Conservation (phyloP, 257 asterid genomes). For the Eustoma russellianum region DNA sequence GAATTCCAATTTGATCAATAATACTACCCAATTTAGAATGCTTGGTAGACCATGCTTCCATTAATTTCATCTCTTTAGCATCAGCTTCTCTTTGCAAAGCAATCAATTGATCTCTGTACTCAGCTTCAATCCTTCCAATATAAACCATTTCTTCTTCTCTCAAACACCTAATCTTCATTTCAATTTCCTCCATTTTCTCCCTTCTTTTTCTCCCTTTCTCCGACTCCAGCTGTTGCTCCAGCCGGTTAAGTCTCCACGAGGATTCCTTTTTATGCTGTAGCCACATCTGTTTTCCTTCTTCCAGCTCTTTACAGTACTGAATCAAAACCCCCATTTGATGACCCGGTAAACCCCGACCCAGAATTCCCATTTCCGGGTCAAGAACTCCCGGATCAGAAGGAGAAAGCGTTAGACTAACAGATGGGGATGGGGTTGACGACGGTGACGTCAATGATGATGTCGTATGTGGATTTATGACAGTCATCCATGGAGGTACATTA, state of each 20-base stretch:
- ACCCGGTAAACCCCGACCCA: constrained; percentile 21
- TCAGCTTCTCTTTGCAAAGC: constrained; percentile 60
- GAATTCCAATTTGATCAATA: constrained; percentile 37
- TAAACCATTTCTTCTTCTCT: constrained; percentile 52
- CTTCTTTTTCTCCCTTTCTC: constrained; percentile 57
- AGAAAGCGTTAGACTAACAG: constrained; percentile 55
- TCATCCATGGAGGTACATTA: constrained; percentile 47
- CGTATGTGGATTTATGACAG: constrained; percentile 18
- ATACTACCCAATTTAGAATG: constrained; percentile 49
- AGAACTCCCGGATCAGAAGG: constrained; percentile 48
- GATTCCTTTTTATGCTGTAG: constrained; percentile 63
- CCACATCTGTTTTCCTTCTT: constrained; percentile 63
- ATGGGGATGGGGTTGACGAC: constrained; percentile 50
- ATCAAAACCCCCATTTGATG: constrained; percentile 41
- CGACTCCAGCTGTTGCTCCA: constrained; percentile 69
- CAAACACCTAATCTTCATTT: constrained; percentile 36
- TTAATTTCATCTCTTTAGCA: constrained; percentile 51
- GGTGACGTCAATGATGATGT: constrained; percentile 39
- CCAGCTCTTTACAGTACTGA: constrained; percentile 51
- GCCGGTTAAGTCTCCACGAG: constrained; percentile 62
- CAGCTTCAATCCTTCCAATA: constrained; percentile 48
- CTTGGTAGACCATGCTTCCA: constrained; percentile 48
- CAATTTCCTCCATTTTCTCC: constrained; percentile 54
- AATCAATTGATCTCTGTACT: constrained; percentile 48
- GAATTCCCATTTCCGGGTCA: constrained; percentile 16